These are phyloP conservation scores for Saprolegnia parasitica DNA, from an alignment of 352 stramenopile genomes.

Conservation along the genomic window DNA sequence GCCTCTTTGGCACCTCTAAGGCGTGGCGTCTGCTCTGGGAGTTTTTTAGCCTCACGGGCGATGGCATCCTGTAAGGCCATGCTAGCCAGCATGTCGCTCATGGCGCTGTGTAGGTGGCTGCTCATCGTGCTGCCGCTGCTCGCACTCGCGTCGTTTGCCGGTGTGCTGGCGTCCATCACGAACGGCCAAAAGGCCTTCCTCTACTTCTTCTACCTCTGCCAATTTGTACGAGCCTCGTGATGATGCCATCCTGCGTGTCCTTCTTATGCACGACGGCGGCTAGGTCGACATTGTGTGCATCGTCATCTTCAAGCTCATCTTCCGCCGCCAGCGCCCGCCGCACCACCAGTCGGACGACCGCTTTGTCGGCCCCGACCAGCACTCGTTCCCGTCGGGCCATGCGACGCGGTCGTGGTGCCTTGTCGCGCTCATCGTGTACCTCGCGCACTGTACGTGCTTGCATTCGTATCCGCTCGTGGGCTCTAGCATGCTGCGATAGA, in stretches of 20 bases:
- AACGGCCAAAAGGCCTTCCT: slow-evolving; percentile 36
- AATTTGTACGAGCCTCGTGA: slow-evolving; percentile 34
- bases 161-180: slow-evolving; percentile 36
- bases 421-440: slow-evolving; percentile 55
- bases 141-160: slow-evolving; percentile 37
- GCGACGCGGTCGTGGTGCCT: slow-evolving; percentile 72
- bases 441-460: slow-evolving; percentile 38
- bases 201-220: slow-evolving; percentile 51
- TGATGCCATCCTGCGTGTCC: not conserved
- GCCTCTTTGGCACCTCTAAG: slow-evolving; percentile 49
- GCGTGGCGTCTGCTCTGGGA: slow-evolving; percentile 54
- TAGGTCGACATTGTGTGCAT: slow-evolving; percentile 76
- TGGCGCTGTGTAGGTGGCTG: slow-evolving; percentile 39
- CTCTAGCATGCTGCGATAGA: slow-evolving; percentile 52
- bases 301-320: slow-evolving; percentile 71
- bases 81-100: not conserved
- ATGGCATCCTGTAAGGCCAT: slow-evolving; percentile 71
- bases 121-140: slow-evolving; percentile 53
- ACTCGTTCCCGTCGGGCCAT: slow-evolving; percentile 81
- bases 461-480: not conserved
- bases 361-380: slow-evolving; percentile 76
- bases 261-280: slow-evolving; percentile 18
- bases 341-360: slow-evolving; percentile 65
- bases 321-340: slow-evolving; percentile 62
- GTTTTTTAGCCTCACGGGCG: slow-evolving; percentile 70